phyloP scores from a whole-genome alignment of 2,329 filamentous ascomycete genomes.

The Cercospora sp. region DNA sequence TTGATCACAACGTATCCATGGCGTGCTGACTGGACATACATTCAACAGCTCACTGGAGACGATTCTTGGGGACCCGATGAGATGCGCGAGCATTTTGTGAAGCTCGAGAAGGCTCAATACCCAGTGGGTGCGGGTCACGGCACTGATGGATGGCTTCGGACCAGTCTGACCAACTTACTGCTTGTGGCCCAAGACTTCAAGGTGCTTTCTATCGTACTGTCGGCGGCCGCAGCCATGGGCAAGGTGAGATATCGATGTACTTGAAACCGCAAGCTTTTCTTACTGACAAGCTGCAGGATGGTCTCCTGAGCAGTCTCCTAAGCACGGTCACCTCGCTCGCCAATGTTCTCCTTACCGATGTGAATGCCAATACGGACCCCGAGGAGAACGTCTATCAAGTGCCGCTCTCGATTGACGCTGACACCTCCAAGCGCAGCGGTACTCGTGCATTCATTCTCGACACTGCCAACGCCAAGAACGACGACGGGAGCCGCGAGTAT shows the following conservation, averaged over 20 bases:
- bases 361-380: slow-evolving; percentile 54
- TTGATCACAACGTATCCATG: slow-evolving; percentile 60
- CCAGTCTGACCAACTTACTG: slow-evolving; percentile 52
- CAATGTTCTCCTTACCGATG: slow-evolving; percentile 28
- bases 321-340: slow-evolving; percentile 22
- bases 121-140: slow-evolving; percentile 53
- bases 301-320: slow-evolving; percentile 32
- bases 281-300: slow-evolving; percentile 44
- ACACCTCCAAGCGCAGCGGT: slow-evolving; percentile 47
- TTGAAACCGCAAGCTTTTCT: slow-evolving; percentile 23
- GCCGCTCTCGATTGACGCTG: slow-evolving; percentile 44
- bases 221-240: slow-evolving; percentile 55
- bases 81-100: slow-evolving; percentile 59
- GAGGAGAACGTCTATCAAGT: slow-evolving; percentile 57
- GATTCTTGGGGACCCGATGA: slow-evolving; percentile 57
- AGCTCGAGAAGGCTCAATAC: slow-evolving; percentile 58
- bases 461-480: slow-evolving; percentile 51
- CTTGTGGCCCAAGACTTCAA: slow-evolving; percentile 57
- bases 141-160: slow-evolving; percentile 58
- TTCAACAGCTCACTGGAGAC: slow-evolving; percentile 62
- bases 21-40: slow-evolving; percentile 60
- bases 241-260: slow-evolving; percentile 46
- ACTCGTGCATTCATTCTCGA: slow-evolving; percentile 58
- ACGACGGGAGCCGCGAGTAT: slow-evolving; percentile 55
- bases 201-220: slow-evolving; percentile 54